Percentiles rank a stretch among this genome's conserved stretches.
Evolutionary conservation across 116 monocot genomes (phyloP).

Genomic region (Papilionanthe hybrid): DNA sequence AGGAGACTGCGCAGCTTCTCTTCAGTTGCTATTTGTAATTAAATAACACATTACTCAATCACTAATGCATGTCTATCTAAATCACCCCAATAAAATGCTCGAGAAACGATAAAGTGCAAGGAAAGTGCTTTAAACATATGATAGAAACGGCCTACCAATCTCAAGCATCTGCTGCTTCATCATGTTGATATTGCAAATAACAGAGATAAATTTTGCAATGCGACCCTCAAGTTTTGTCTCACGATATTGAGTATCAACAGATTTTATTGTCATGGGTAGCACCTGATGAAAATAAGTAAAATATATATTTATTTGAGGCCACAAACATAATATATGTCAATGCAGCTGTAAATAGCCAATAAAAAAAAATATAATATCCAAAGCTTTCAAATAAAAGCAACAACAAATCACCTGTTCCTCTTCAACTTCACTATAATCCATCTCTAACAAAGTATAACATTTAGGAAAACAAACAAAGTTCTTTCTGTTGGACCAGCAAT

Average conservation of each 20-base stretch:
- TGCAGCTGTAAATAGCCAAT: background rate
- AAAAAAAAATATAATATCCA: slow-evolving; percentile 11
- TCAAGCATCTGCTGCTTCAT: slow-evolving; percentile 98
- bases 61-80: background rate
- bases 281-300: slow-evolving; percentile 20
- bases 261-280: slow-evolving; percentile 16
- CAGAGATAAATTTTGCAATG: slow-evolving; percentile 77
- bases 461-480: slow-evolving; percentile 50
- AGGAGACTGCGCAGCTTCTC: background rate
- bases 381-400: slow-evolving; percentile 1
- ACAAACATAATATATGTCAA: background rate
- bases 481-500: slow-evolving; percentile 55
- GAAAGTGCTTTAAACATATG: background rate
- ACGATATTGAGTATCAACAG: slow-evolving; percentile 31
- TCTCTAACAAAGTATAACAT: slow-evolving; percentile 81
- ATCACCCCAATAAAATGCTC: background rate
- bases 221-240: slow-evolving; percentile 77
- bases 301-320: background rate
- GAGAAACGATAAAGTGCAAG: background rate
- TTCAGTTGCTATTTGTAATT: background rate
- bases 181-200: slow-evolving; percentile 87
- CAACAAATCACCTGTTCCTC: slow-evolving; percentile 32
- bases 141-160: slow-evolving; percentile 52
- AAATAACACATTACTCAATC: background rate
- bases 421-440: slow-evolving; percentile 72